Percentiles rank a stretch among this genome's conserved stretches.
Evolutionary conservation across 257 asterid species (phyloP).

Genomic region (Eustoma russellianum): DNA sequence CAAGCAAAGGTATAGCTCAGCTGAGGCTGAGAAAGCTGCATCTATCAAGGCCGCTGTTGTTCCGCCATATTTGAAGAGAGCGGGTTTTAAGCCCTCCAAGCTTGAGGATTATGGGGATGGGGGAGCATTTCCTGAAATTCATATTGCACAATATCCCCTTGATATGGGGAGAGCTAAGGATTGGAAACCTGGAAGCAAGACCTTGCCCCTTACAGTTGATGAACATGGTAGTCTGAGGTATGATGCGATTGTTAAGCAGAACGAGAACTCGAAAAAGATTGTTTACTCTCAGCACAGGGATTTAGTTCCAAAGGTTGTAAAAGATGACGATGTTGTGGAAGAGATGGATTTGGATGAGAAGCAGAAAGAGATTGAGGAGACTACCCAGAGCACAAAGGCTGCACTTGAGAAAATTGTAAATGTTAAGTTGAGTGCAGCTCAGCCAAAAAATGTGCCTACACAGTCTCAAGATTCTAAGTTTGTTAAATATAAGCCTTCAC

Average conservation of each 20-base stretch:
- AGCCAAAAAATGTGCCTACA: constrained; percentile 77
- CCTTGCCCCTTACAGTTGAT: constrained; percentile 75
- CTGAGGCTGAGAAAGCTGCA: constrained; percentile 50
- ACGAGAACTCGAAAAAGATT: constrained; percentile 77
- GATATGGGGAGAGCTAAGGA: constrained; percentile 63
- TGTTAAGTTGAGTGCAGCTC: constrained; percentile 89
- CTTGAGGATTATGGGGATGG: constrained; percentile 90
- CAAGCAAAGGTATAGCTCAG: constrained; percentile 40
- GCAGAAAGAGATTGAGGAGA: constrained; percentile 75
- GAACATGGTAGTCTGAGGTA: constrained; percentile 76
- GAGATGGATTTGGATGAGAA: constrained; percentile 73
- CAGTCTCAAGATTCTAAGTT: constrained; percentile 74
- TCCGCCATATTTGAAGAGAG: constrained; percentile 64
- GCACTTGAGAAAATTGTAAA: constrained; percentile 91
- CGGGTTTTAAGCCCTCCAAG: constrained; percentile 77
- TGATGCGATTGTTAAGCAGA: constrained; percentile 77
- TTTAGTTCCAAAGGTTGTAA: constrained; percentile 65
- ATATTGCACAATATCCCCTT: constrained; percentile 76
- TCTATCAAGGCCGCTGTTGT: constrained; percentile 48
- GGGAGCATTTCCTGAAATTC: constrained; percentile 89
- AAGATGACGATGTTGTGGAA: constrained; percentile 42
- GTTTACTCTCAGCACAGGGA: constrained; percentile 76
- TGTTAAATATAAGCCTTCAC: constrained; percentile 94
- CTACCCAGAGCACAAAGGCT: constrained; percentile 68
- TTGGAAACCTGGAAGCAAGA: constrained; percentile 49